Percentiles rank a stretch among this genome's conserved stretches.
These are phyloP conservation scores for Calvatia gigantea DNA, from an alignment of 768 basidiomycete genomes.

Conservation along the genomic window DNA sequence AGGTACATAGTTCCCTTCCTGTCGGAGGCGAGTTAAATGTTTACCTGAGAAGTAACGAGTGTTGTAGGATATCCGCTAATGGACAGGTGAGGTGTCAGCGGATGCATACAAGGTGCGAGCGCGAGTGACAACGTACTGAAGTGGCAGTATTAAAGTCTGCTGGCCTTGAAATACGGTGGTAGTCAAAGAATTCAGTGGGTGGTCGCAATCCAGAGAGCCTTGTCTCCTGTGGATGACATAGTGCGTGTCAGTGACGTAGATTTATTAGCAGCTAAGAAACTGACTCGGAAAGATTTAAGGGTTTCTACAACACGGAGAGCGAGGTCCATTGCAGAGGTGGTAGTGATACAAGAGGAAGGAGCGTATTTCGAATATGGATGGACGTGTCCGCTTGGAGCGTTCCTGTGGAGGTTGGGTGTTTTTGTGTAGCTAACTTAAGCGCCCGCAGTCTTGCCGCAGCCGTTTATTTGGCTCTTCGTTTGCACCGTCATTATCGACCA, in stretches of 20 bases:
- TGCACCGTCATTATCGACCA: conserved; percentile 2
- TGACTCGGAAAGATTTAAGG: conserved; percentile 66
- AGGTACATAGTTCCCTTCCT: background rate
- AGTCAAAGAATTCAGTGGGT: conserved; percentile 78
- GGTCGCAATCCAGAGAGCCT: conserved; percentile 72
- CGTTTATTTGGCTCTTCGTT: conserved; percentile 16
- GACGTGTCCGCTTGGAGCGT: background rate
- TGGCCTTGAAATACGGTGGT: conserved; percentile 79
- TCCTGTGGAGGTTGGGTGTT: conserved; percentile 3
- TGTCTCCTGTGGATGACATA: conserved; percentile 58
- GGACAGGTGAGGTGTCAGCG: conserved; percentile 7
- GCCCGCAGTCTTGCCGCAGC: conserved; percentile 13
- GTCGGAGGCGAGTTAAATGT: conserved; percentile 5
- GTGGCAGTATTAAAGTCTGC: conserved; percentile 78
- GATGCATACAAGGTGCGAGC: background rate
- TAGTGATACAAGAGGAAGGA: conserved; percentile 16
- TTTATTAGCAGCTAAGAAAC: conserved; percentile 15
- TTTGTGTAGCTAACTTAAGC: conserved; percentile 13
- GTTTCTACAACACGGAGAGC: conserved; percentile 64
- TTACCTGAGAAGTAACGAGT: conserved; percentile 83
- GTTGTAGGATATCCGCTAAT: conserved; percentile 92
- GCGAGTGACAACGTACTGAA: conserved; percentile 45
- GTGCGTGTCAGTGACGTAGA: background rate
- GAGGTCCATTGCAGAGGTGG: conserved; percentile 51
- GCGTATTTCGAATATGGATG: conserved; percentile 11